These are phyloP conservation scores for Taphrina flavorubra DNA, from an alignment of 1,139 yeast species.

Conservation along the genomic window DNA sequence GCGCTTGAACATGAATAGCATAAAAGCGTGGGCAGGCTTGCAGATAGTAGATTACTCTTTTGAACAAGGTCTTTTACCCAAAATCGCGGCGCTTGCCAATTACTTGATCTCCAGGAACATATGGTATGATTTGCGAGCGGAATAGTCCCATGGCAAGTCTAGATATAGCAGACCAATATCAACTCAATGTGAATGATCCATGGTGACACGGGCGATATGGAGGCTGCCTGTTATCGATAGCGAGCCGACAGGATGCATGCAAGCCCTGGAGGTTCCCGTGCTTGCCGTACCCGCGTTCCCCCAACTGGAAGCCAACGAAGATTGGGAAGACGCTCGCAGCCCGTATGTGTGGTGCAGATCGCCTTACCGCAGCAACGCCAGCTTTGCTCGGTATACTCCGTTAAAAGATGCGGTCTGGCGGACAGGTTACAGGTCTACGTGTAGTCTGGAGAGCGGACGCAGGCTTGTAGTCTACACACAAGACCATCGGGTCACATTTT, in stretches of 20 bases:
- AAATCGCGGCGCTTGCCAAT: no score
- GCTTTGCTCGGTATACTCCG: neutral
- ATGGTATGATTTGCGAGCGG: no score
- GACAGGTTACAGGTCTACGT: neutral
- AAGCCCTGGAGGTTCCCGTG: neutral
- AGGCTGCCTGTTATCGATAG: neutral
- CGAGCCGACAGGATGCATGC: neutral
- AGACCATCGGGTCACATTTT: neutral
- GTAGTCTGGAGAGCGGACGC: neutral
- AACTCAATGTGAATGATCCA: no score
- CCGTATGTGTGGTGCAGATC: neutral
- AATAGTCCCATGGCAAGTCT: no score
- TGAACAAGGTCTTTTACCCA: no score
- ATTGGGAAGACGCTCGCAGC: slow-evolving; percentile 6
- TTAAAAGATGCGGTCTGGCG: neutral
- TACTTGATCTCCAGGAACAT: no score
- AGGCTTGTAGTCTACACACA: neutral
- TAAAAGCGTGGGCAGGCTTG: neutral
- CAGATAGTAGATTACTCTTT: no score
- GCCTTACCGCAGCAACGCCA: neutral
- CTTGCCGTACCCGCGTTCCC: neutral
- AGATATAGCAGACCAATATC: no score
- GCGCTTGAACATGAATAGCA: neutral
- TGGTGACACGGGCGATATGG: no score
- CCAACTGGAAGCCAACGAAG: slow-evolving; percentile 9